Evolutionary conservation across 345 rosid species (phyloP).

Genomic region (Alliaria petiolata): DNA sequence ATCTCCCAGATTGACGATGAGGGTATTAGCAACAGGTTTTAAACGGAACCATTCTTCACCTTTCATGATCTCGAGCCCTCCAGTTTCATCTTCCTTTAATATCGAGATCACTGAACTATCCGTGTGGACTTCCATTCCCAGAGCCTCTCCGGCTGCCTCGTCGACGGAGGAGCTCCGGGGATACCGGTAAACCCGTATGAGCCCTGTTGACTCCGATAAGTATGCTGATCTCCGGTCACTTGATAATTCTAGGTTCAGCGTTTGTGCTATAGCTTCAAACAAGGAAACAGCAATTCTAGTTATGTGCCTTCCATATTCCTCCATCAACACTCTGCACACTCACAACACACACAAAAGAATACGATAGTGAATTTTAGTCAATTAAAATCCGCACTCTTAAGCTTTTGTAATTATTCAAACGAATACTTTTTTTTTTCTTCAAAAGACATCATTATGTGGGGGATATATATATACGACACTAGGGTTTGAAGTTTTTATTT

Average conservation of each 20-base stretch:
- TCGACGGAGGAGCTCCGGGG: slow-evolving; percentile 19
- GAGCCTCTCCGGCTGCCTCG: slow-evolving; percentile 3
- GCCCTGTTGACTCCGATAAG: slow-evolving; percentile 53
- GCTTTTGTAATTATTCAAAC: neutral
- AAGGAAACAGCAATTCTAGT: slow-evolving; percentile 42
- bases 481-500: neutral
- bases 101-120: slow-evolving; percentile 82
- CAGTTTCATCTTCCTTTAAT: slow-evolving; percentile 48
- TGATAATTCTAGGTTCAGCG: slow-evolving; percentile 42
- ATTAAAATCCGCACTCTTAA: neutral
- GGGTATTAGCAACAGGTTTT: slow-evolving; percentile 44
- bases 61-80: slow-evolving; percentile 65
- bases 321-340: slow-evolving; percentile 42
- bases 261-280: slow-evolving; percentile 45
- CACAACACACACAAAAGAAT: neutral
- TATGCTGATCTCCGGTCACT: slow-evolving; percentile 16
- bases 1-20: slow-evolving; percentile 73
- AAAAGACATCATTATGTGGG: neutral
- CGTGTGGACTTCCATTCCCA: slow-evolving; percentile 67
- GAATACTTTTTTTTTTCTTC: no score
- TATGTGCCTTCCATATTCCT: slow-evolving; percentile 70
- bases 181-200: slow-evolving; percentile 61
- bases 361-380: neutral
- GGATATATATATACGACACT: neutral
- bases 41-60: slow-evolving; percentile 54